These are phyloP conservation scores for Hypoxylon lienhwacheense DNA, from an alignment of 495 filamentous ascomycete species.

Conservation along the genomic window DNA sequence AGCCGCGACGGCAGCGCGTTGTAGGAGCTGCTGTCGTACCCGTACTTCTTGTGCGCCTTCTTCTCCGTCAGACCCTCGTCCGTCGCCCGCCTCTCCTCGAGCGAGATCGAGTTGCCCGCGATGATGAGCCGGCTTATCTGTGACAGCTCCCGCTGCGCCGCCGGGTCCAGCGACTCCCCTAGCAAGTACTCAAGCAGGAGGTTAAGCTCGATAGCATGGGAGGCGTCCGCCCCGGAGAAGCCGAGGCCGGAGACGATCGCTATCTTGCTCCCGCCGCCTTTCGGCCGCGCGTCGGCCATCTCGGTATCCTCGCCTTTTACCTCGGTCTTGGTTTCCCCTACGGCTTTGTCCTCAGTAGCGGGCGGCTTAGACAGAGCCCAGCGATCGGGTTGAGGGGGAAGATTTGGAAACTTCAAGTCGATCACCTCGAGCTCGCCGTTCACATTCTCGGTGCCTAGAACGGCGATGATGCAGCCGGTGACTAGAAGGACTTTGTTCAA, in stretches of 20 bases:
- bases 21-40: conserved; percentile 87
- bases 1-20: conserved; percentile 80
- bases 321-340: neutral
- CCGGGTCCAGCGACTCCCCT: conserved; percentile 70
- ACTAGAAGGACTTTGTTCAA: conserved; percentile 70
- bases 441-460: conserved; percentile 87
- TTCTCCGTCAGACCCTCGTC: conserved; percentile 43
- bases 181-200: conserved; percentile 85
- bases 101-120: conserved; percentile 81
- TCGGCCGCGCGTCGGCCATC: conserved; percentile 46
- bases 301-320: conserved; percentile 28
- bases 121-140: conserved; percentile 85
- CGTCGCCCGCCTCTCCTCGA: conserved; percentile 38
- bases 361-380: conserved; percentile 60
- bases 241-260: conserved; percentile 87
- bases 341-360: conserved; percentile 19
- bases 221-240: conserved; percentile 70
- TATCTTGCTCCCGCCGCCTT: conserved; percentile 60
- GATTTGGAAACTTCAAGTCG: conserved; percentile 82
- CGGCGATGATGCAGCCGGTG: conserved; percentile 88
- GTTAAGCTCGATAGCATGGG: conserved; percentile 70
- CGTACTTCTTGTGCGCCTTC: conserved; percentile 74
- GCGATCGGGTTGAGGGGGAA: conserved; percentile 76
- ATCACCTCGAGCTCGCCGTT: conserved; percentile 93
- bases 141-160: conserved; percentile 59